Evolutionary conservation across 192 early-diverging fungal species (phyloP).

Genomic region (Globomyces pollinis-pini): DNA sequence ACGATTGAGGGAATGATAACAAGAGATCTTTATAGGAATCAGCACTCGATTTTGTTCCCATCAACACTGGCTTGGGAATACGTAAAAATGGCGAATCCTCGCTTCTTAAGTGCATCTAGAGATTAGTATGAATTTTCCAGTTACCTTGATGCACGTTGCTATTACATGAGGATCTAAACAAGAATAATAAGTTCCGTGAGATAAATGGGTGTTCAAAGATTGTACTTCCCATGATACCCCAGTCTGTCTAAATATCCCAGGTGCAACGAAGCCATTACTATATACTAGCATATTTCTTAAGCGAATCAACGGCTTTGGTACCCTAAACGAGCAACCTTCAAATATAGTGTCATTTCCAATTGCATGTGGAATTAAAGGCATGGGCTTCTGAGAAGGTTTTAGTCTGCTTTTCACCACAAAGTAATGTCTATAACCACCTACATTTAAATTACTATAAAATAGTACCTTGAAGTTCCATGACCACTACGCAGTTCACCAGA

Average conservation of each 20-base stretch:
- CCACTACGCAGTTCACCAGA: background rate
- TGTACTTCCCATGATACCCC: conserved; percentile 9
- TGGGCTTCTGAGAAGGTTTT: background rate
- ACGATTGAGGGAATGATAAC: background rate
- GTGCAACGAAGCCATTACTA: background rate
- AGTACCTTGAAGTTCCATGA: background rate
- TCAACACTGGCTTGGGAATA: conserved; percentile 1
- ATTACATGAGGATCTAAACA: background rate
- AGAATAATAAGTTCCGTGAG: conserved; percentile 1
- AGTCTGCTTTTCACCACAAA: background rate
- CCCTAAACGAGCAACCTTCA: background rate
- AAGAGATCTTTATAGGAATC: background rate
- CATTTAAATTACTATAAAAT: no score
- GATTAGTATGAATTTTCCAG: background rate
- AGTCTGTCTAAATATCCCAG: conserved; percentile 1
- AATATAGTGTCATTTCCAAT: background rate
- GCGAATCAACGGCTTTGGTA: conserved; percentile 2
- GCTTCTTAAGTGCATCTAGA: background rate
- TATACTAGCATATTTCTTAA: background rate
- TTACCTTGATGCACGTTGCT: background rate
- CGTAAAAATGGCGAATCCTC: background rate
- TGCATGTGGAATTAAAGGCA: background rate
- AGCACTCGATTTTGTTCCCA: background rate
- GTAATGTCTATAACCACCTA: background rate
- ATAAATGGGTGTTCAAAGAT: background rate